Base-by-base conservation (phyloP, 108 stramenopile species). In the Nitzschia sp. region DNA sequence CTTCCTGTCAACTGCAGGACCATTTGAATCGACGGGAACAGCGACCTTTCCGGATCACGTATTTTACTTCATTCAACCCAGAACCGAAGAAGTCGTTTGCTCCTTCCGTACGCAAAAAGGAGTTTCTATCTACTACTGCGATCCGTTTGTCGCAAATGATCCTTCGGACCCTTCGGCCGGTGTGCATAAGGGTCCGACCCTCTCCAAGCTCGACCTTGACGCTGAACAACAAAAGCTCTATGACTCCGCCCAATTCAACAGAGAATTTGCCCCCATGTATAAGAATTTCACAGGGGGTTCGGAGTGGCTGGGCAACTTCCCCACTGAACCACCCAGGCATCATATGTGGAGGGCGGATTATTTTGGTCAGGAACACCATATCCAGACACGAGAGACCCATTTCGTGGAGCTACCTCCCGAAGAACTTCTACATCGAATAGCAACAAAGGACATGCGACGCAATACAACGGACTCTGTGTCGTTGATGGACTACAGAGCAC, bases 371-470 rank as follows among this genome's bases (percentile, higher is more conserved):
- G 58, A 71, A 27, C 83, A 80, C 38, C 5, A 29, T 1, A 75
- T 89, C 13, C 53, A 59, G 1, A 84, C 84, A 9, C 32, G 28
- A 1, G 88, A 92, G 54, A 86, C 85, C 0, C 88, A 89, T 32
- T 92, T 89, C 64, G 53, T 72, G 5, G 35, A 30, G 13, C 13
- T 75, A 17, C 91, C 91, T 3, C 79, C 77, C 1, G 62, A 71
- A 46, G 48, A 58, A 31, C 26, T 72, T 6, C 41, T 62, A 2
- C 45, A 26, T 28, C 68, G 68, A 19, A 16, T 69, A 11, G 50
- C 69, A 1, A 17, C 36, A 11, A 9, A 30, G 19, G 82, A 83
- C 21, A 75, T 64, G 46, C 15, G 50, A 26, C 68, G 86, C 31
- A 50, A 69, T 35, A 71, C 66, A 11, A 53, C 60, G 17, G 41